Percentiles rank a stretch among this genome's conserved stretches.
Evolutionary conservation across 257 asterid species (phyloP).

Genomic region (Fraxinus americana): DNA sequence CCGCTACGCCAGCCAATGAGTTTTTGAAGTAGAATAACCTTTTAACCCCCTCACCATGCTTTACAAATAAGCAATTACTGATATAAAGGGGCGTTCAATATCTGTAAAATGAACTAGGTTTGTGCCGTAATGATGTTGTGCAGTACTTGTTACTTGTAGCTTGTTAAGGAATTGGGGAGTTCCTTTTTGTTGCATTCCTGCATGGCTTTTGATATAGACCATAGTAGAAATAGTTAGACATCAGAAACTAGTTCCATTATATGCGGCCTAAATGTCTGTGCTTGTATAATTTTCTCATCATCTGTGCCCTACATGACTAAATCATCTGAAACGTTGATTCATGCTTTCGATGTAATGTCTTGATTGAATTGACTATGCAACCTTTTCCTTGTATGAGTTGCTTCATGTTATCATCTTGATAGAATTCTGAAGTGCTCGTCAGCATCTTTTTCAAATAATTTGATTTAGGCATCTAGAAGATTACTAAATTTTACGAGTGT

Average conservation of each 20-base stretch:
- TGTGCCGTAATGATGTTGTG: not conserved
- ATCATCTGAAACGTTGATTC: not conserved
- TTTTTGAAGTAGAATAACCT: not conserved
- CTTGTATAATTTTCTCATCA: not conserved
- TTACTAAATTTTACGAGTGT: not conserved
- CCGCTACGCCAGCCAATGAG: not conserved
- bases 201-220: not conserved
- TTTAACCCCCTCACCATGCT: not conserved
- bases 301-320: not conserved
- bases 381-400: not conserved
- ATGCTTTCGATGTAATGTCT: not conserved
- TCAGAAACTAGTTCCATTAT: not conserved
- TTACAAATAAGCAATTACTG: not conserved
- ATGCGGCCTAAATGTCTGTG: not conserved
- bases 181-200: not conserved
- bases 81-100: not conserved
- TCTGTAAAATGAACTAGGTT: not conserved
- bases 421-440: not conserved
- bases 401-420: not conserved
- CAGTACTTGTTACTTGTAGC: not conserved
- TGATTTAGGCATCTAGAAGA: not conserved
- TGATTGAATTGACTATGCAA: not conserved
- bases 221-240: not conserved
- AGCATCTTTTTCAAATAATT: not conserved
- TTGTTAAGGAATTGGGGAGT: not conserved